Evolutionary conservation across 1,284 basidiomycete genomes (phyloP), one percentile per base, ranked within the genome.

Genomic region (Cryptococcus hybrid): DNA sequence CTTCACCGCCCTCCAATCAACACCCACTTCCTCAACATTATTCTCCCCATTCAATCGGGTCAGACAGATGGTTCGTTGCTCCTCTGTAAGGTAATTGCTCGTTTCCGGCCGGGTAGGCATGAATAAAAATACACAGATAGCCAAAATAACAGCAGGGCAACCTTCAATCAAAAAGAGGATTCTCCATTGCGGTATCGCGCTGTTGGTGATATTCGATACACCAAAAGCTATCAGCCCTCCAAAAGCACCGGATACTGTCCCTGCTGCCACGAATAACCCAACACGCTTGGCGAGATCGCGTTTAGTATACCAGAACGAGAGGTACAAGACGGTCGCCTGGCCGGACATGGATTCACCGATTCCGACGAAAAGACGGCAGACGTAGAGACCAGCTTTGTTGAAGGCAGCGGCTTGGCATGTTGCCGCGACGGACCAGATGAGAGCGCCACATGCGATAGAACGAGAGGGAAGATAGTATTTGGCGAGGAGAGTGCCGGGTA

Each of bases 91-190:
- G 69, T 86, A 88, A 0, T 74, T 75, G 0, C 88, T 87, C 9
- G 84, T 86, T 70, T 92, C 89, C 0, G 91, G 91, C 38, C 90
- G 81, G 52, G 86, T 82, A 0, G 91, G 91, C 7, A 94, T 80
- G 61, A 88, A 79, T 57, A 86, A 81, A 57, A 86, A 76, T 1
- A 87, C 83, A 36, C 85, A 51, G 18, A 89, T 53, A 2, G 88
- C 90, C 38, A 92, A 80, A 0, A 90, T n/a, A 4, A 93, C 68
- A 0, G 64, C 61, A 5, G 67, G 69, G 66, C 52, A 65, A 81
- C 88, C 82, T 86, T 82, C 91, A 56, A 93, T 83, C 44, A 74
- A 62, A 68, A 73, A 73, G 9, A 73, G 64, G 58, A 75, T 71
- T 2, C 71, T 60, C 73, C 71, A 76, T 54, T 66, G 60, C 8